Evolutionary conservation across 345 rosid genomes (phyloP).

Genomic region (Jatropha curcas): DNA sequence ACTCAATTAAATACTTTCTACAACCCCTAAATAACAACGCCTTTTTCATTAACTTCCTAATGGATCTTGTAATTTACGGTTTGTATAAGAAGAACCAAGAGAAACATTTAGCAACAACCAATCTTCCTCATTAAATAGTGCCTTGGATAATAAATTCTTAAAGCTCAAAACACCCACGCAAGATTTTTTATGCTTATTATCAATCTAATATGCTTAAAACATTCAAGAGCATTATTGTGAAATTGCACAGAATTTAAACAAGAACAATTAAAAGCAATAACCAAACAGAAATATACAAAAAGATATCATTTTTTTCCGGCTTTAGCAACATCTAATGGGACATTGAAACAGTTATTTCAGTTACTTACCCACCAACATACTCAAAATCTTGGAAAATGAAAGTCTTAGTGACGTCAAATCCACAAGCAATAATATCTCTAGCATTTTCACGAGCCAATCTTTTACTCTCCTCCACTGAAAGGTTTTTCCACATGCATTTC

Average conservation of each 20-base stretch:
- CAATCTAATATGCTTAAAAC: not conserved
- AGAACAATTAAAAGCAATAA: not conserved
- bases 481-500: slow-evolving; percentile 86
- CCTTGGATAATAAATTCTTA: not conserved
- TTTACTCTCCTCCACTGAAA: slow-evolving; percentile 79
- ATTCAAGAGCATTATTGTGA: not conserved
- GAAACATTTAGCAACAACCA: no score
- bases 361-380: slow-evolving; percentile 82
- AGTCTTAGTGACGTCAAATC: slow-evolving; percentile 75
- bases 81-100: no score
- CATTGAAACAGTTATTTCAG: not conserved
- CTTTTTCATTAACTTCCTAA: no score
- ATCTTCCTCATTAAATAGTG: no score
- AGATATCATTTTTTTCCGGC: no score
- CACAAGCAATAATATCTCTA: slow-evolving; percentile 94
- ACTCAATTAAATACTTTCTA: no score
- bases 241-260: not conserved
- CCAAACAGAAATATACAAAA: not conserved
- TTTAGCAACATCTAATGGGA: not conserved
- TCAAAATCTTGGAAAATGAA: slow-evolving; percentile 92
- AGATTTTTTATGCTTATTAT: not conserved
- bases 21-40: no score
- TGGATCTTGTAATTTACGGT: no score
- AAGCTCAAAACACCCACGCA: not conserved
- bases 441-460: slow-evolving; percentile 94